These are phyloP conservation scores for Pseudogymnoascus sp. DNA, from an alignment of 2,329 filamentous ascomycete genomes.

Conservation along the genomic window DNA sequence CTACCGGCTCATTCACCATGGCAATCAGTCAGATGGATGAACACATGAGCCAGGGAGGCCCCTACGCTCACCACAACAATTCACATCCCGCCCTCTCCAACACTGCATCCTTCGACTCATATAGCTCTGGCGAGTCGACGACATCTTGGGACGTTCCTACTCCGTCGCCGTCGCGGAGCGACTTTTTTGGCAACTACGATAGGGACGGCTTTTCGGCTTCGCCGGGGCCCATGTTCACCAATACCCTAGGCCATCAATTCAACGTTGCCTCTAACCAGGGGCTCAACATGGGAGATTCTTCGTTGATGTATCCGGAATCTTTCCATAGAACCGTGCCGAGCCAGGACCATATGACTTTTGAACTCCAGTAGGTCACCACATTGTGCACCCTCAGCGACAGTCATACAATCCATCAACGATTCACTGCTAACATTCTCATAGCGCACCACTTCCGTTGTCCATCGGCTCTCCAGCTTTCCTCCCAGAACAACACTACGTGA, in stretches of 20 bases:
- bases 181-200: background rate
- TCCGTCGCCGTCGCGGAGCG: background rate
- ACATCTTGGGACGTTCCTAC: constrained; percentile 6
- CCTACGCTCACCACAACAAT: background rate
- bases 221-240: background rate
- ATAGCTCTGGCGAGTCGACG: background rate
- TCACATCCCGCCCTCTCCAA: background rate
- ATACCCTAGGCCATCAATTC: background rate
- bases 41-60: constrained; percentile 1
- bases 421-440: background rate
- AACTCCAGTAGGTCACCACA: background rate
- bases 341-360: background rate
- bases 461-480: background rate
- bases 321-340: background rate
- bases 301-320: background rate
- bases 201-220: constrained; percentile 1
- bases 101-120: background rate
- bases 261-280: background rate
- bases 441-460: background rate
- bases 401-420: too few relatives aligned
- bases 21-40: background rate
- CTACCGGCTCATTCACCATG: constrained; percentile 2
- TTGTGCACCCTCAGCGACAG: background rate
- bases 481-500: constrained; percentile 1
- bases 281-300: background rate